Conservation (phyloP, 352 stramenopile genomes). For the Phytophthora quininea region DNA sequence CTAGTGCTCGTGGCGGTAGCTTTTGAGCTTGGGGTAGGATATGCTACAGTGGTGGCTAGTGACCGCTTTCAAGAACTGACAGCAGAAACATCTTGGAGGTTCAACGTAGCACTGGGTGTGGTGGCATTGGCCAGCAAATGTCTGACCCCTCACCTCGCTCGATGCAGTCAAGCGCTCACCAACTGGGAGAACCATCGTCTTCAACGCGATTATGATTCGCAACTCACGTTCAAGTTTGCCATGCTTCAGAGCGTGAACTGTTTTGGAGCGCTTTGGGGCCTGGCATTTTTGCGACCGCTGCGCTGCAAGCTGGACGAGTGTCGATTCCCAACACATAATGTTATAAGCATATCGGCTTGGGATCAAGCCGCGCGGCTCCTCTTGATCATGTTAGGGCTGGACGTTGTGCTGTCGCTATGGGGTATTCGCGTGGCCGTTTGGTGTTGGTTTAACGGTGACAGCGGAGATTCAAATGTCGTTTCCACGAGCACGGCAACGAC, state of each 20-base stretch:
- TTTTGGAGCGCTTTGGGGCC: slow-evolving; percentile 61
- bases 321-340: slow-evolving; percentile 16
- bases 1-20: slow-evolving; percentile 32
- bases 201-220: slow-evolving; percentile 69
- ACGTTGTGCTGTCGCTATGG: slow-evolving; percentile 52
- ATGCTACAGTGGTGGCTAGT: slow-evolving; percentile 48
- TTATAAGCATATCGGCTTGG: slow-evolving; percentile 37
- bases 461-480: background rate
- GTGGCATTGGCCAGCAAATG: slow-evolving; percentile 41
- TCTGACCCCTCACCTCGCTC: slow-evolving; percentile 35
- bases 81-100: slow-evolving; percentile 12
- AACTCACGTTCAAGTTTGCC: slow-evolving; percentile 78
- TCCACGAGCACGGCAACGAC: background rate
- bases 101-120: slow-evolving; percentile 40
- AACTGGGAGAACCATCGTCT: slow-evolving; percentile 81
- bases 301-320: slow-evolving; percentile 22
- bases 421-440: slow-evolving; percentile 48
- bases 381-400: slow-evolving; percentile 49
- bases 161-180: slow-evolving; percentile 49
- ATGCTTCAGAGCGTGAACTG: slow-evolving; percentile 68
- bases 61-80: slow-evolving; percentile 30
- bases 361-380: slow-evolving; percentile 59
- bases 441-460: slow-evolving; percentile 19
- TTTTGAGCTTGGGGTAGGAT: slow-evolving; percentile 27
- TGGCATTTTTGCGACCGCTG: slow-evolving; percentile 60